Percentiles rank a stretch among this genome's conserved stretches.
Conservation (phyloP, 192 early-diverging fungal species). For the Kappamyces sp. region DNA sequence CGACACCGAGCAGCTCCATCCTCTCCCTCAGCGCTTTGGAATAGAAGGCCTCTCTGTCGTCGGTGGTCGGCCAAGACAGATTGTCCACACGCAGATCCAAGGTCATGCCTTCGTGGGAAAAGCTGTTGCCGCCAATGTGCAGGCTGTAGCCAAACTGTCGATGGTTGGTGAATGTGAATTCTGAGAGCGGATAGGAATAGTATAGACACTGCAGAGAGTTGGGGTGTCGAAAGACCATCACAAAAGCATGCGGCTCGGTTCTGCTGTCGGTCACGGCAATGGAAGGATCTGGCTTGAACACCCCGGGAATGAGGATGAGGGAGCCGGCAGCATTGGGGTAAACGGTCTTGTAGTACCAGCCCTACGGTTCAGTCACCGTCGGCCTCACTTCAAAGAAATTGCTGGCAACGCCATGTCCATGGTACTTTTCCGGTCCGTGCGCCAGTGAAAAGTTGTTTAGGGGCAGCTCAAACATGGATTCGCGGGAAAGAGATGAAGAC, state of each 20-base stretch:
- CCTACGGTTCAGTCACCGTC: slow-evolving; percentile 21
- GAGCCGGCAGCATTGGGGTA: slow-evolving; percentile 11
- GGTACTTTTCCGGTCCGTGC: slow-evolving; percentile 13
- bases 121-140: slow-evolving; percentile 22
- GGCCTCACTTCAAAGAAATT: slow-evolving; percentile 7
- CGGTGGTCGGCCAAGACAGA: slow-evolving; percentile 25
- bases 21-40: slow-evolving; percentile 14
- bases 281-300: slow-evolving; percentile 19
- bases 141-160: background rate
- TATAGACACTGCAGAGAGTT: slow-evolving; percentile 25
- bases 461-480: background rate
- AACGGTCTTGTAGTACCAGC: slow-evolving; percentile 41
- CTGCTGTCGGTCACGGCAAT: background rate
- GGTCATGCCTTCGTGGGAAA: slow-evolving; percentile 30
- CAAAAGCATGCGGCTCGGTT: slow-evolving; percentile 34
- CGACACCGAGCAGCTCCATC: background rate
- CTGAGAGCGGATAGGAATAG: slow-evolving; percentile 31
- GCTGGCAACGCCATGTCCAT: slow-evolving; percentile 7
- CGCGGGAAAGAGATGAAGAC: too few relatives aligned
- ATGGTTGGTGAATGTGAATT: slow-evolving; percentile 23
- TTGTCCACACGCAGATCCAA: slow-evolving; percentile 25
- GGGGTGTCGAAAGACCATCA: slow-evolving; percentile 20
- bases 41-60: slow-evolving; percentile 27
- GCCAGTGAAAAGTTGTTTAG: slow-evolving; percentile 9
- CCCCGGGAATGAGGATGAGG: slow-evolving; percentile 36